phyloP scores from a whole-genome alignment of 192 early-diverging fungal species.

The Rhizophagus clarus region DNA sequence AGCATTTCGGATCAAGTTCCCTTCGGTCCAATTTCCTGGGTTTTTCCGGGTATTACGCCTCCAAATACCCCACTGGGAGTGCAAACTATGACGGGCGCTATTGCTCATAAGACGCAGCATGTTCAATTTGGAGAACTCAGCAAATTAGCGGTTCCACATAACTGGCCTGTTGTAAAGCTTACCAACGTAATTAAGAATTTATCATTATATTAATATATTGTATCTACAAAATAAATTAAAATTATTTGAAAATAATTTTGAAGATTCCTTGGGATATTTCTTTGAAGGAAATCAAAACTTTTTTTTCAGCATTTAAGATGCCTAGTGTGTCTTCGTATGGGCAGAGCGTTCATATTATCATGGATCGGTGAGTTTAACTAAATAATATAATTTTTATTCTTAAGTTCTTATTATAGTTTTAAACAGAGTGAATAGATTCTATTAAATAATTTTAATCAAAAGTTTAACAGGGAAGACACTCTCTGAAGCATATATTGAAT shows the following conservation, averaged over 20 bases:
- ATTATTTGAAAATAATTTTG: background rate
- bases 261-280: constrained; percentile 68
- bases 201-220: background rate
- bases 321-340: constrained; percentile 45
- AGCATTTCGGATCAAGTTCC: background rate
- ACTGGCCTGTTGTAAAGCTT: constrained; percentile 29
- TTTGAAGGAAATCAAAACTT: constrained; percentile 49
- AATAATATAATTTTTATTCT: background rate
- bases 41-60: background rate
- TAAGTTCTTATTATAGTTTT: too few relatives aligned
- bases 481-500: constrained; percentile 69
- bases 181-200: constrained; percentile 12
- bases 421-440: background rate
- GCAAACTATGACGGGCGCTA: background rate
- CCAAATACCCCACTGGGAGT: background rate
- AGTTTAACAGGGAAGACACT: constrained; percentile 71
- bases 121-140: constrained; percentile 19
- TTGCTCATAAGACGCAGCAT: background rate
- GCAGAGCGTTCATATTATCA: constrained; percentile 57
- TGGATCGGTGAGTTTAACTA: constrained; percentile 32
- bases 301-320: constrained; percentile 46
- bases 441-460: constrained; percentile 35
- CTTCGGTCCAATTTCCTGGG: constrained; percentile 10
- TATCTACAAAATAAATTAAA: background rate
- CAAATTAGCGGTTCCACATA: constrained; percentile 14